A percentile compares a stretch with the other conserved stretches of the same genome.
Conservation (phyloP, 2,329 filamentous ascomycete species). For the Fusarium dimerum region DNA sequence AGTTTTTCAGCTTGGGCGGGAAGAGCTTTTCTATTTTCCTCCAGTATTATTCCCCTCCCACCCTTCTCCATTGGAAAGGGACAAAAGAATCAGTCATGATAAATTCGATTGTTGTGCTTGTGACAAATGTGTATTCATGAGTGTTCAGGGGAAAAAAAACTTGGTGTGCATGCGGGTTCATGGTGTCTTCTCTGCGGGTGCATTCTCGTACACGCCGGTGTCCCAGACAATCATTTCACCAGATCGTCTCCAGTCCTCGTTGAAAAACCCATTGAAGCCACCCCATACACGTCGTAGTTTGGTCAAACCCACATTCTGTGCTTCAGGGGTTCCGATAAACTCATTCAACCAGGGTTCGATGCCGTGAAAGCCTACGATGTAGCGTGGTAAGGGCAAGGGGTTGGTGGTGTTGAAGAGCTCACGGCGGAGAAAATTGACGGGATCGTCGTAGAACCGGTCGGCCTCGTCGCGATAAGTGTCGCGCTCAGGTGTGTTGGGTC, state of each 20-base stretch:
- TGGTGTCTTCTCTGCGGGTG: neutral
- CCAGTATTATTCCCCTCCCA: neutral
- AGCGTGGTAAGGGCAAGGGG: slow-evolving; percentile 46
- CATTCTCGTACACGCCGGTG: slow-evolving; percentile 39
- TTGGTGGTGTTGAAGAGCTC: slow-evolving; percentile 47
- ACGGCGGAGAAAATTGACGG: slow-evolving; percentile 52
- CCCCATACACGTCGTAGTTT: slow-evolving; percentile 52
- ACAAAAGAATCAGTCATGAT: too few relatives aligned
- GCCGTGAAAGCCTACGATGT: slow-evolving; percentile 62
- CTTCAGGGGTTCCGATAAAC: slow-evolving; percentile 45
- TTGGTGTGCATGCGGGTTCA: neutral
- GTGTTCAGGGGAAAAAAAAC: too few relatives aligned
- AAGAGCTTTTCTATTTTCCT: neutral
- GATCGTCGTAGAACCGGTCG: slow-evolving; percentile 81
- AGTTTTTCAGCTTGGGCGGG: neutral
- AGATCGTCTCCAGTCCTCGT: slow-evolving; percentile 59
- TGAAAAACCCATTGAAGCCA: slow-evolving; percentile 62
- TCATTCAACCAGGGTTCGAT: slow-evolving; percentile 49
- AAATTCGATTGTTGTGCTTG: too few relatives aligned
- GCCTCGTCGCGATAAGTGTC: slow-evolving; percentile 81
- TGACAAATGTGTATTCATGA: too few relatives aligned
- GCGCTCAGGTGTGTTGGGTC: slow-evolving; percentile 61
- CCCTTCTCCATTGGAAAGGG: too few relatives aligned
- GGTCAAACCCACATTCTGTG: slow-evolving; percentile 42
- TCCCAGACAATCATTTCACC: slow-evolving; percentile 64